Evolutionary conservation across 352 stramenopile species (phyloP).

Genomic region (Phytophthora sp.): DNA sequence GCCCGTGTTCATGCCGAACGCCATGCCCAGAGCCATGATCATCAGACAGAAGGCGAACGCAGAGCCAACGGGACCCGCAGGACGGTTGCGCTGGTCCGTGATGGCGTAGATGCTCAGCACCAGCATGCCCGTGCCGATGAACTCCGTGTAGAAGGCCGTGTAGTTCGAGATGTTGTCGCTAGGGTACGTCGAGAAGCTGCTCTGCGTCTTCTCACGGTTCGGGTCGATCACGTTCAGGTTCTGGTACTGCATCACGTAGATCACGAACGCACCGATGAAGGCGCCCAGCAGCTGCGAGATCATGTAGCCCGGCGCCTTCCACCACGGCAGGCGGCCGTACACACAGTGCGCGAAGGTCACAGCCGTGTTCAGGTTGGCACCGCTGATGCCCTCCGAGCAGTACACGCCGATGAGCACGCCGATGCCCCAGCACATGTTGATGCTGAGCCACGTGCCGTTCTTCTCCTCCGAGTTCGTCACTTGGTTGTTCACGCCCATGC

Average conservation of each 20-base stretch:
- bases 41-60: slow-evolving; percentile 45
- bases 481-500: slow-evolving; percentile 57
- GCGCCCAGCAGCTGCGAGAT: slow-evolving; percentile 45
- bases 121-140: slow-evolving; percentile 56
- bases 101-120: slow-evolving; percentile 54
- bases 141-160: slow-evolving; percentile 58
- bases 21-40: slow-evolving; percentile 60
- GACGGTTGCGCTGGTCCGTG: slow-evolving; percentile 48
- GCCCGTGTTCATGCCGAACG: slow-evolving; percentile 55
- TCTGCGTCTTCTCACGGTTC: slow-evolving; percentile 38
- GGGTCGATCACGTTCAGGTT: slow-evolving; percentile 51
- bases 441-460: slow-evolving; percentile 59
- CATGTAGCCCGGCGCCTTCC: slow-evolving; percentile 51
- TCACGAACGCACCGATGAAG: slow-evolving; percentile 39
- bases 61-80: slow-evolving; percentile 30
- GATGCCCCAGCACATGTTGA: slow-evolving; percentile 28
- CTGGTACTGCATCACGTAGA: slow-evolving; percentile 59
- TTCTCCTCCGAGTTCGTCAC: slow-evolving; percentile 41
- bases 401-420: slow-evolving; percentile 50
- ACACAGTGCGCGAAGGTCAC: slow-evolving; percentile 50
- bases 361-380: slow-evolving; percentile 58
- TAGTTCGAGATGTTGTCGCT: slow-evolving; percentile 43
- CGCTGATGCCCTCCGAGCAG: slow-evolving; percentile 41
- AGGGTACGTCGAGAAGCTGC: slow-evolving; percentile 51
- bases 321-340: slow-evolving; percentile 39